Base-by-base conservation (phyloP, 2,329 filamentous ascomycete species). In the Bretziella fagacearum region DNA sequence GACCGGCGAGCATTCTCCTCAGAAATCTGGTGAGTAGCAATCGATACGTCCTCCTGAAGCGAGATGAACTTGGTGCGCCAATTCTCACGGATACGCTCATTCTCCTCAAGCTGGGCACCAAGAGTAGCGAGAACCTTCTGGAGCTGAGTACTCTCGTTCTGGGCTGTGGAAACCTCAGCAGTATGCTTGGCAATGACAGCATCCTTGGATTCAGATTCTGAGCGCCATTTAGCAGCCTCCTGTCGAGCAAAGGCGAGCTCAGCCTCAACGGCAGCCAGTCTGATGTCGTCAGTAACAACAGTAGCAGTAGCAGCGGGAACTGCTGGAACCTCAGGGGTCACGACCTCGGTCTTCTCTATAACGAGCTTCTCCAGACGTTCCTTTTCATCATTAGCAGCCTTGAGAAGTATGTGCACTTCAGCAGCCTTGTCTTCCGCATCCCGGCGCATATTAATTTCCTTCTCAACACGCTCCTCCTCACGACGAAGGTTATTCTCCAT, bases 1-100 rank as follows among this genome's bases (percentile, higher is more conserved):
- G 77, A 76, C 64, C 82, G 87, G 29, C 74, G 71, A 25, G 81
- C 77, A 58, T 87, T 89, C 58, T 96, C 87, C 55, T 83, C 77
- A 18, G 81, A 78, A 52, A 95, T 77, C 52, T 93, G 81, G 40
- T 77, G 76, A 46, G 84, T 79, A 42, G 85, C 83, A 48, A 69
- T 69, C 26, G 78, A 74, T 80, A 96, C 89, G 55, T 95, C 85
- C 53, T 85, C 75, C 62, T 96, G 87, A 32, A 98, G 68, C 51
- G 77, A 77, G 55, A 89, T 76, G 56, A 95, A 82, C 62, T 91
- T 93, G 59, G 70, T 69, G 54, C 85, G 80, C 74, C 93, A 87
- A 51, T 72, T 77, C 59, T 94, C 84, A 49, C 86, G 80, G 50
- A 93, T 74, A 53, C 81, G 77, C 57, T 87, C 78, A 56, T 85